These are phyloP conservation scores for Haematococcus lacustris DNA, from an alignment of 139 green algal genomes.

Conservation along the genomic window DNA sequence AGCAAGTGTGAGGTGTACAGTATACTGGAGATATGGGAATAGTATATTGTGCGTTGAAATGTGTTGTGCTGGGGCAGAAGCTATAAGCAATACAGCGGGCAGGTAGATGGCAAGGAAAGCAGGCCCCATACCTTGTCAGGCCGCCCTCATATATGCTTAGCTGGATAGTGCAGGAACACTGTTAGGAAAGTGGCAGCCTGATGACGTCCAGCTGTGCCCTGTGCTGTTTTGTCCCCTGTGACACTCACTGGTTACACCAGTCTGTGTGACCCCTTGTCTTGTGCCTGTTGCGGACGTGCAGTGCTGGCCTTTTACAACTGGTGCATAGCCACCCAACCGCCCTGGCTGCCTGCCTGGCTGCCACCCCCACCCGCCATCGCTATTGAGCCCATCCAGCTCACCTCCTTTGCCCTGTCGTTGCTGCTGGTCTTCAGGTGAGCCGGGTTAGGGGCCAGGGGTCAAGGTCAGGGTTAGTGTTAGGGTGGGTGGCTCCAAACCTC, in stretches of 20 bases:
- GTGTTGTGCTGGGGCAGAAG: too few species aligned
- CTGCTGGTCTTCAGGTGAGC: conserved; percentile 52
- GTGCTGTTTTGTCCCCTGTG: neutral
- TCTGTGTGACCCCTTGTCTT: neutral
- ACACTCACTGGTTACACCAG: neutral
- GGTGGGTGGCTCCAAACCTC: too few species aligned
- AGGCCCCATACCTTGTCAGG: too few species aligned
- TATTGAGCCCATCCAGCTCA: conserved; percentile 42
- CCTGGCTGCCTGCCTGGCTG: conserved; percentile 14
- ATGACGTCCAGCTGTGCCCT: neutral
- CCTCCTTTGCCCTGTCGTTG: conserved; percentile 41
- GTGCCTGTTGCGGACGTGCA: conserved; percentile 4
- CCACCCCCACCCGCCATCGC: conserved; percentile 20
- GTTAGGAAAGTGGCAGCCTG: neutral
- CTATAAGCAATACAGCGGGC: too few species aligned
- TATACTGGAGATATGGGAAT: too few species aligned
- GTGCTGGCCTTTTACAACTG: neutral
- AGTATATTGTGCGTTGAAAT: too few species aligned
- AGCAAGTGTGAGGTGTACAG: too few species aligned
- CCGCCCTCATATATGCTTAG: too few species aligned
- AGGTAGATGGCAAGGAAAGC: too few species aligned
- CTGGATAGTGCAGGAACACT: neutral
- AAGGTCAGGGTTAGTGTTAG: too few species aligned
- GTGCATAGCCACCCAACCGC: neutral
- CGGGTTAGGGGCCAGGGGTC: too few species aligned